Base-by-base conservation (phyloP, 2,329 filamentous ascomycete genomes). In the Stylonectria norvegica region DNA sequence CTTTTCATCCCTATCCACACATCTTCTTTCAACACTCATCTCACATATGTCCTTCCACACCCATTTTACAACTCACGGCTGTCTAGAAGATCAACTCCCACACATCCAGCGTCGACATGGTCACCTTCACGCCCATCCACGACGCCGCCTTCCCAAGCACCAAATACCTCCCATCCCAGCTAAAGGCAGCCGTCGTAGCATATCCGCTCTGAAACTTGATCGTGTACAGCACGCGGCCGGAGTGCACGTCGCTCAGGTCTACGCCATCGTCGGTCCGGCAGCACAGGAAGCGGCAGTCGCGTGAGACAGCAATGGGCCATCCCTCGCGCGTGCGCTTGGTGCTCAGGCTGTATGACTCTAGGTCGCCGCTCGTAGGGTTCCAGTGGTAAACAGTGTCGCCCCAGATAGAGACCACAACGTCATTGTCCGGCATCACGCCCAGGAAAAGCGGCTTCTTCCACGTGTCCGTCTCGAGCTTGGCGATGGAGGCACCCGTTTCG, bases 241-340 rank as follows among this genome's bases (percentile, higher is more conserved):
- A 62, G 34, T 54, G 52, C 17, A 58, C 37, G 30, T 66, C 62
- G 34, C 57, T 59, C 5, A 66, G 49, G 29, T 66, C 64, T 5
- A 64, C 54, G 7, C 63, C 64, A 1, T 61, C 58, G 32, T 65
- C 60, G 1, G 59, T 66, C 32, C 61, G 53, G 36, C 62, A 66
- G 33, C 50, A 58, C 16, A 66, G 33, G 40, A 64, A 63, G 20
- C 57, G 48, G 20, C 63, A 64, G 42, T 66, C 63, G 0, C 53
- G 55, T 5, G 63, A 66, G n/a, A 66, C 52, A 22, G 56, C 56
- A 9, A 66, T 43, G 3, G 64, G 63, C 60, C 62, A 65, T 2
- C 63, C 63, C 43, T 66, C 63, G 20, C 48, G 50, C 5, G 34
- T 43, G 34, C 63, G 50, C 15, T 58, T 53, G 6, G 51, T 47